A percentile compares a stretch with the other conserved stretches of the same genome.
Conservation (phyloP, 345 rosid species). For the Salix caprea region DNA sequence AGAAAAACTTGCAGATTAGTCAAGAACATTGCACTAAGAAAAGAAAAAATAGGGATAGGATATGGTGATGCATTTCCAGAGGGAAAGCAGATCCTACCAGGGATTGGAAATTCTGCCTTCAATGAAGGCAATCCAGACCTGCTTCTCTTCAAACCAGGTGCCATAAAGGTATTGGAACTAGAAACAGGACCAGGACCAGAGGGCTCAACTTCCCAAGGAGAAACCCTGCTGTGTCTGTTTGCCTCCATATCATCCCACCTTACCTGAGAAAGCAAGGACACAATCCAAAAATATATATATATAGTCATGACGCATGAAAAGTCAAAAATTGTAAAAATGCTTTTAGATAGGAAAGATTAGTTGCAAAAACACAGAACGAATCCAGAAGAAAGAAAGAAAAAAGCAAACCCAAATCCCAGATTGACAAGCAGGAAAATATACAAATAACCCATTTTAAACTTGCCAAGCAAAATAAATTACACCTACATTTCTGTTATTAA, state of each 20-base stretch:
- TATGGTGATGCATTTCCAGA: not conserved
- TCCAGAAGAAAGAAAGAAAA: not conserved
- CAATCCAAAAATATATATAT: not conserved
- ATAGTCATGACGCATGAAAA: not conserved
- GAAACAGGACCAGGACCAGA: conserved; percentile 60
- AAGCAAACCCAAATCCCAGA: not conserved
- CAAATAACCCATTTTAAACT: not conserved
- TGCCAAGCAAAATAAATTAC: not conserved
- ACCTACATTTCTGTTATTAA: not conserved
- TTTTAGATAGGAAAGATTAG: not conserved
- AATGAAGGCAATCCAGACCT: conserved; percentile 68
- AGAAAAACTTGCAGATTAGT: not conserved
- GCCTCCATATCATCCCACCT: conserved; percentile 81
- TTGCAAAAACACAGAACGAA: not conserved
- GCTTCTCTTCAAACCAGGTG: conserved; percentile 68
- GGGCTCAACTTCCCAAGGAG: conserved; percentile 94
- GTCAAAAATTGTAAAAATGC: not conserved
- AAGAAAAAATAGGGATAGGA: not conserved
- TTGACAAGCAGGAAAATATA: not conserved
- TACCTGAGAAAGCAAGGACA: conserved; percentile 40
- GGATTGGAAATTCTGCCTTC: conserved; percentile 63
- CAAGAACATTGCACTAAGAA: not conserved
- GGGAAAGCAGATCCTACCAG: conserved; percentile 43
- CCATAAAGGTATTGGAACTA: conserved; percentile 45
- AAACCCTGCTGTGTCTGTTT: conserved; percentile 64